phyloP scores from a whole-genome alignment of 345 rosid species.

The Euphorbia pulcherrima region DNA sequence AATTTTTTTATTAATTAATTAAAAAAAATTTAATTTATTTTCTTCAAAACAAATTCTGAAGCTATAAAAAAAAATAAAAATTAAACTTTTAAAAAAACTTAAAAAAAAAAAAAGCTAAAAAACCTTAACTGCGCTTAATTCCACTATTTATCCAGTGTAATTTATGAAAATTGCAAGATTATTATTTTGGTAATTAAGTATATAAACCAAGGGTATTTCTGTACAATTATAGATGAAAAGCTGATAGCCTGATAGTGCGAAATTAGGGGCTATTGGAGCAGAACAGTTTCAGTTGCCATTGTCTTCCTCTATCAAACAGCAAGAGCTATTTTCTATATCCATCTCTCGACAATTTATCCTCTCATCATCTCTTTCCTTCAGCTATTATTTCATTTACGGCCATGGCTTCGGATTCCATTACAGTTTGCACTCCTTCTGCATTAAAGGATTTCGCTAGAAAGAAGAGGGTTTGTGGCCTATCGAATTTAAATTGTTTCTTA shows the following conservation, averaged over 20 bases:
- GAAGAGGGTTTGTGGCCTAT: constrained; percentile 56
- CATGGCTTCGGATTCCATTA: constrained; percentile 71
- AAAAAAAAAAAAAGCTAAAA: no score
- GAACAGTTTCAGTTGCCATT: constrained; percentile 76
- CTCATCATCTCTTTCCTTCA: neutral
- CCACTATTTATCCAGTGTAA: neutral
- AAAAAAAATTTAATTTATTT: no score
- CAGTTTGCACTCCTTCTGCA: constrained; percentile 44
- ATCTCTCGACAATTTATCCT: constrained; percentile 13
- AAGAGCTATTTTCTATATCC: neutral
- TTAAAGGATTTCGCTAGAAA: constrained; percentile 64
- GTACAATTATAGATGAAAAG: constrained; percentile 3
- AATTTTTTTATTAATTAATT: no score
- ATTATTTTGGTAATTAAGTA: no score
- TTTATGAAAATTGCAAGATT: neutral
- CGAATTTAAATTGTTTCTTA: neutral
- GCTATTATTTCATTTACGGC: constrained; percentile 10
- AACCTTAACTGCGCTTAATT: no score
- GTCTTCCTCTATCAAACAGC: constrained; percentile 27
- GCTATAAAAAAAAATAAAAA: no score
- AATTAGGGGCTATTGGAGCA: constrained; percentile 39
- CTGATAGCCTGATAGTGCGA: neutral
- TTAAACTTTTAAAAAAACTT: no score
- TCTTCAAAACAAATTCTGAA: no score
- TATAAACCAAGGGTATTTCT: constrained; percentile 8